Base-by-base conservation (phyloP, 495 filamentous ascomycete genomes). In the Lophiotrema nucula region DNA sequence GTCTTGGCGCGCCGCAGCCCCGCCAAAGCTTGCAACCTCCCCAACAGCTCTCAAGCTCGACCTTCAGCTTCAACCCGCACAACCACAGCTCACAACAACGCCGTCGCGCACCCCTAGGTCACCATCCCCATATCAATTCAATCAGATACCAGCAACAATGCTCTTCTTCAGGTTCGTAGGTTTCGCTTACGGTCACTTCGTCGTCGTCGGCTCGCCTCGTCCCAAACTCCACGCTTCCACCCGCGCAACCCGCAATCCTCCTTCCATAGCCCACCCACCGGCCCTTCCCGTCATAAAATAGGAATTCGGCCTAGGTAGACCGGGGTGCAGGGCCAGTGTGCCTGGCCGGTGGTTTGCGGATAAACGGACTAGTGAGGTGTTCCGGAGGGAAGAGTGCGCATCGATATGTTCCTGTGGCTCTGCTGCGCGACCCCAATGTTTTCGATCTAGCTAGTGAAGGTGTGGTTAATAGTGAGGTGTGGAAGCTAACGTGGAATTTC, bases 91-190 rank as follows among this genome's bases (percentile, higher is more conserved):
- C 19, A 45, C 42, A 45, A 21, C 46, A 27, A 13, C 6, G 2
- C 26, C 46, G 15, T 10, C n/a, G 12, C 31, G 31, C 31, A 35
- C 31, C 31, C 15, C 31, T 15, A 35, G 8, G n/a, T 15, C 31
- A 35, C 31, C 46, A 50, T 10, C 13, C 16, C 42, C 53, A 28
- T 53, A 18, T 43, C 22, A 35, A 43, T 46, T 48, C 49, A 8
- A 18, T 35, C 23, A 6, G 12, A 35, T 13, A 4, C 23, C 33
- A 13, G 26, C 26, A 15, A 66, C 38, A 35, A 71, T 72, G 69
- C 55, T 72, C 11, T 70, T 72, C 55, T 72, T 72, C 56, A 72
- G 69, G 69, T 70, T 53, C 27, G 56, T 65, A 11, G 8, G 3
- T 12, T 53, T 31, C 28, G 8, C 22, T 22, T 35, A 1, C 1